These are phyloP conservation scores for Rhododendron simsii DNA, from an alignment of 148 eudicot genomes.

Conservation along the genomic window DNA sequence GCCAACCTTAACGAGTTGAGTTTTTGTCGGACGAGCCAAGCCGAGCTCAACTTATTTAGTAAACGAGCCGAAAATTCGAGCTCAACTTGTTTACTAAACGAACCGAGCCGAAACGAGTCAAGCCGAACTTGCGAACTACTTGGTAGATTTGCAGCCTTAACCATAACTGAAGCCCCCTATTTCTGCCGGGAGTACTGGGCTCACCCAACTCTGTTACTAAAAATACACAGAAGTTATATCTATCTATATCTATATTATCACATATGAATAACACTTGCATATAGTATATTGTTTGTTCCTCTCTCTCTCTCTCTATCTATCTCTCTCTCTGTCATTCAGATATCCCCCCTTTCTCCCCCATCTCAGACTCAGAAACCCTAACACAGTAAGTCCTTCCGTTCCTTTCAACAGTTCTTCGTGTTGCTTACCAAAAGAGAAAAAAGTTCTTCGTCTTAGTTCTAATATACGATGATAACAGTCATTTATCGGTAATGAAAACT, in stretches of 20 bases:
- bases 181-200: conserved; percentile 6
- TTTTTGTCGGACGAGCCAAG: too few species aligned
- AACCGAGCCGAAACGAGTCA: too few species aligned
- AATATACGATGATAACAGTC: too few species aligned
- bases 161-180: not conserved
- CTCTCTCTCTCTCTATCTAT: not conserved
- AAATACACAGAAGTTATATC: not conserved
- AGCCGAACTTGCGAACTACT: too few species aligned
- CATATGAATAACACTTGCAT: not conserved
- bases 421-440: too few species aligned
- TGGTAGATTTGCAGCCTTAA: too few species aligned
- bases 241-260: not conserved
- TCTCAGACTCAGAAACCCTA: conserved; percentile 1
- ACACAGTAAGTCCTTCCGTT: not conserved
- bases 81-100: too few species aligned
- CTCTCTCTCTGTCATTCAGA: not conserved
- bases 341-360: not conserved
- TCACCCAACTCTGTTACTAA: not conserved
- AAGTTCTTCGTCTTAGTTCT: not conserved
- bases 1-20: too few species aligned
- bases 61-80: too few species aligned
- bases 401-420: not conserved
- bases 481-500: not conserved
- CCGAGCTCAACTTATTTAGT: too few species aligned
- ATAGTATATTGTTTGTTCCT: not conserved